Evolutionary conservation across 2,329 filamentous ascomycete species (phyloP), one percentile per base, ranked within the genome.

Genomic region (Scytalidium sp.): DNA sequence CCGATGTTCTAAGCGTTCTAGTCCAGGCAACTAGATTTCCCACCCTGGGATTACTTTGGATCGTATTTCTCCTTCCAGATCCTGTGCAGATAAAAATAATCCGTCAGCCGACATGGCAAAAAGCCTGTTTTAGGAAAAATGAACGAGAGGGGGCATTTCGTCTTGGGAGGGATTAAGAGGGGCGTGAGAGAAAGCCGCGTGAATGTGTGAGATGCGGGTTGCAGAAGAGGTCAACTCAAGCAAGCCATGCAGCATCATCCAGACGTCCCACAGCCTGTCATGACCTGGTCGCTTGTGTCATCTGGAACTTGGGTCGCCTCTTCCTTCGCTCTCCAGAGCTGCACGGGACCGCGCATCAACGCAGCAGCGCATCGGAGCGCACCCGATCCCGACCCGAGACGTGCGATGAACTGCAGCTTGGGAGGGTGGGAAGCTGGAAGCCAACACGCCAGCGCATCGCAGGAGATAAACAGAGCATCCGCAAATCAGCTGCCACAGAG

Each of bases 21-120:
- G 7, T 13, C 25, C 25, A 36, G 32, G 32, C 32, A 15, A n/a
- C 32, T 8, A 5, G 13, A 10, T 7, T 36, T n/a, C 25, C 13
- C 25, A 29, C 25, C 17, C 32, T n/a, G 17, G 13, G 5, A n/a
- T 15, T 36, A 36, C 32, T 36, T 36, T n/a, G 32, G 32, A 61
- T 80, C 80, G 73, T 97, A 97, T 73, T 97, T 97, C 55, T 96
- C 91, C 69, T 97, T 97, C 90, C 93, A 97, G 65, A 97, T 97
- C 92, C 72, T 72, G 32, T 36, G 11, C 13, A 36, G 17, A 8
- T 10, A 29, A 7, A 7, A 68, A 68, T 64, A 60, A 64, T 52
- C 52, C 45, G 44, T 45, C 22, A 49, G 45, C 46, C 13, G 32
- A n/a, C 32, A 36, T 36, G 32, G 17, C 13, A 10, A 15, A 36